phyloP scores from a whole-genome alignment of 2,329 filamentous ascomycete genomes.

The Beauveria australis region DNA sequence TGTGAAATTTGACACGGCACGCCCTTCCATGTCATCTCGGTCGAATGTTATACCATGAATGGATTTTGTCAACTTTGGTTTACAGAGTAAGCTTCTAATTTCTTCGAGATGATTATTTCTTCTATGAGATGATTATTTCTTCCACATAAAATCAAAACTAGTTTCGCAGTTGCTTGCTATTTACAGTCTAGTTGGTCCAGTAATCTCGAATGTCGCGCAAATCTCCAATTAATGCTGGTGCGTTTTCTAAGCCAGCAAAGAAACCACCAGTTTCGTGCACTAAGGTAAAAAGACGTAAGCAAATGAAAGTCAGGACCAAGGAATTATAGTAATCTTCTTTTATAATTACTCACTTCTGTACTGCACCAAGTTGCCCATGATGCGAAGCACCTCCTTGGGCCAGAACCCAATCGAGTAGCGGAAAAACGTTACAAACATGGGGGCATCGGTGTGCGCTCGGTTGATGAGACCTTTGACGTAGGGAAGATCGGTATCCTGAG shows the following conservation, averaged over 20 bases:
- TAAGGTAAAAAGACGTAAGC: neutral
- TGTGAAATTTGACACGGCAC: neutral
- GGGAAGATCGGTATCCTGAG: neutral
- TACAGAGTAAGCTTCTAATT: neutral
- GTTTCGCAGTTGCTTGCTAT: neutral
- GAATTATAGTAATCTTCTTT: neutral
- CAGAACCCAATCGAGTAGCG: neutral
- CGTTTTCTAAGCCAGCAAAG: neutral
- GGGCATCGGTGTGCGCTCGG: neutral
- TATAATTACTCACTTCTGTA: neutral
- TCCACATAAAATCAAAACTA: neutral
- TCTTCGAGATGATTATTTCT: neutral
- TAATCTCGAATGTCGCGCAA: neutral
- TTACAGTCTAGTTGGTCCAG: neutral
- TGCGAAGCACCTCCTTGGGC: neutral
- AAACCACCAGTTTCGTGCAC: neutral
- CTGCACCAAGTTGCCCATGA: neutral
- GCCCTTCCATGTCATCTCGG: neutral
- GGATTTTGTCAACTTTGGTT: neutral
- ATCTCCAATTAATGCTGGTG: neutral
- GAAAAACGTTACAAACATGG: neutral
- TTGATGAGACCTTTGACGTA: neutral
- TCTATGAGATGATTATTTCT: neutral
- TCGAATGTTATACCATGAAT: neutral
- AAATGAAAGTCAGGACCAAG: neutral